phyloP scores from a whole-genome alignment of 257 asterid species.

The Ilex asprella region DNA sequence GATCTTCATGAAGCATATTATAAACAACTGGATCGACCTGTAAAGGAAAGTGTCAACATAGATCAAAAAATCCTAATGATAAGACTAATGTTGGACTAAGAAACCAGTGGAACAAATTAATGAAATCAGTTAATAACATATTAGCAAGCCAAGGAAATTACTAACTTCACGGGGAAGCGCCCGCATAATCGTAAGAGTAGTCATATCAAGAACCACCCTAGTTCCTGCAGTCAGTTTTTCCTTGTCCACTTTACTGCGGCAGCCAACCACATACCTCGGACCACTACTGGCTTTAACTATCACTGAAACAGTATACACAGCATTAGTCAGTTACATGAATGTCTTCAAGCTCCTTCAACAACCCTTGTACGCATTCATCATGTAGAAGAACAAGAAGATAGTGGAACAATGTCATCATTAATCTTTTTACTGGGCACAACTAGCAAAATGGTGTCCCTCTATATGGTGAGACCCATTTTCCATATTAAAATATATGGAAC shows the following conservation, averaged over 20 bases:
- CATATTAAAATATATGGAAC: no score
- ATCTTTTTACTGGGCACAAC: no score
- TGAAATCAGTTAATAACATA: conserved; percentile 4
- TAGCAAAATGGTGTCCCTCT: no score
- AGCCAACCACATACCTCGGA: conserved; percentile 95
- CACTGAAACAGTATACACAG: conserved; percentile 36
- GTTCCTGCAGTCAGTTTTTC: conserved; percentile 93
- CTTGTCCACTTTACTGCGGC: conserved; percentile 95
- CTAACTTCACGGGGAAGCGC: conserved; percentile 97
- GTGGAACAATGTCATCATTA: neutral
- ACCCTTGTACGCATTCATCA: no score
- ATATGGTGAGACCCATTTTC: no score
- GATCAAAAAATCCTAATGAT: no score
- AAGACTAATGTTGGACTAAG: neutral
- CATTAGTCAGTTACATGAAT: conserved; percentile 5
- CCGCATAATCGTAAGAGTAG: conserved; percentile 94
- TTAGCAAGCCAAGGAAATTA: conserved; percentile 1
- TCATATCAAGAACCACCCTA: conserved; percentile 95
- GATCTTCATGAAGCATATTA: conserved; percentile 98
- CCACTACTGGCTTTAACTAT: conserved; percentile 97
- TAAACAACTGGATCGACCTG: conserved; percentile 98
- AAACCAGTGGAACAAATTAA: conserved; percentile 2
- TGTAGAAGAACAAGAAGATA: neutral
- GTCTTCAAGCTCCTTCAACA: conserved; percentile 2
- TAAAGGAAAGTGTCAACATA: neutral